Conservation (phyloP, 768 basidiomycete genomes). For the Obba rivulosa region DNA sequence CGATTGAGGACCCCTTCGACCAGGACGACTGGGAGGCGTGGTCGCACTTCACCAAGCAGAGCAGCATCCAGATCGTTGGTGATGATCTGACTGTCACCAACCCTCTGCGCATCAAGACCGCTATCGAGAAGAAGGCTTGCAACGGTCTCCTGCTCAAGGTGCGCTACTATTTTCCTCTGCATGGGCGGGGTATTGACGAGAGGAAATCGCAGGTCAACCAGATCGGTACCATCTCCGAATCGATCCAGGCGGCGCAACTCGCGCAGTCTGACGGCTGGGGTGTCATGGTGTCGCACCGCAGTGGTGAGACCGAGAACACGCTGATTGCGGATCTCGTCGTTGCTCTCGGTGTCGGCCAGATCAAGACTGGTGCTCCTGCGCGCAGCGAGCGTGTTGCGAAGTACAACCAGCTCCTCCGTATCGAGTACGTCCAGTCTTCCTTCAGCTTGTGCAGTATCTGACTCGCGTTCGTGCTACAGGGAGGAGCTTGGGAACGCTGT, state of each 20-base stretch:
- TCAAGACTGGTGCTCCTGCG: conserved; percentile 98
- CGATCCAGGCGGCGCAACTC: conserved; percentile 98
- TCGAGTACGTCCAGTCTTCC: conserved; percentile 57
- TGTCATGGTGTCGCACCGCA: conserved; percentile 99
- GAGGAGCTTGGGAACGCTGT: conserved; percentile 70
- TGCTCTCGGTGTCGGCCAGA: conserved; percentile 87
- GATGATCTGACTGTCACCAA: conserved; percentile 99
- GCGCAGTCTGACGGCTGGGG: conserved; percentile 96
- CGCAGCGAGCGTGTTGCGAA: conserved; percentile 95
- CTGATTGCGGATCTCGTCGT: conserved; percentile 94
- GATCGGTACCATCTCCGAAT: conserved; percentile 98
- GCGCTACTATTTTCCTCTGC: neutral
- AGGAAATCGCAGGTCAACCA: conserved; percentile 68
- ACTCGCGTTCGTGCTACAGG: conserved; percentile 31
- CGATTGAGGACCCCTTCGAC: conserved; percentile 98
- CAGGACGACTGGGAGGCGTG: conserved; percentile 99
- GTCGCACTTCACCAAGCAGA: conserved; percentile 80
- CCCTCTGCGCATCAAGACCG: conserved; percentile 94
- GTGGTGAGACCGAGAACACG: conserved; percentile 97
- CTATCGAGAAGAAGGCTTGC: conserved; percentile 99
- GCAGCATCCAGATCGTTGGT: conserved; percentile 86
- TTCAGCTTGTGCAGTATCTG: conserved; percentile 7
- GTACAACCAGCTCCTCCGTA: conserved; percentile 86
- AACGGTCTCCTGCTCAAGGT: conserved; percentile 96
- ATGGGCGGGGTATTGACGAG: conserved; percentile 2